Evolutionary conservation across 352 stramenopile species (phyloP), one percentile per base, ranked within the genome.

Genomic region (Pythium brassicae): DNA sequence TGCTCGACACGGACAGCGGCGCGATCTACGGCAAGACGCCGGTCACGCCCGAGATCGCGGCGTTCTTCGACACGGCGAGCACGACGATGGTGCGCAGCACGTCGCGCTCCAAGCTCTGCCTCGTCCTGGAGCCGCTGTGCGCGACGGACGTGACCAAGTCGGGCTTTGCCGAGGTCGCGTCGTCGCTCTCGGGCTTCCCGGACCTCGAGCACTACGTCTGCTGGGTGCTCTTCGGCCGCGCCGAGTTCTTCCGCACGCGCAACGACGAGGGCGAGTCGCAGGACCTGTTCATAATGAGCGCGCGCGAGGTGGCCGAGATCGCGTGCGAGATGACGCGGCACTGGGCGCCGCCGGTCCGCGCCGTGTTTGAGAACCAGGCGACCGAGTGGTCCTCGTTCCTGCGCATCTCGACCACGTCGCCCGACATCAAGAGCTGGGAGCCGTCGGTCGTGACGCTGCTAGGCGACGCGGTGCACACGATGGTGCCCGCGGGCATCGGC

Each of bases 11-110:
- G 15, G 78, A 87, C 48, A 76, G 74, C 14, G 69, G 73, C 1
- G 78, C 74, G 14, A 86, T 89, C 55, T 89, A 89, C 62, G 78
- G 78, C 37, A 89, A 87, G 62, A 87, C 78, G 4, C 63, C 68
- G 2, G 49, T 86, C 26, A 76, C 72, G 0, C 65, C 74, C 0
- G 74, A 78, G 52, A 65, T 89, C 22, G 71, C 78, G 34, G 59
- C 51, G 56, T 74, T 71, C 50, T 72, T 86, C 23, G 54, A 77
- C 11, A 69, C 65, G 0, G 62, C 71, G 19, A 61, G 63, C 48
- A 89, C 67, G 22, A 87, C 76, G 0, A 62, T 86, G 51, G 57
- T 83, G n/a, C 65, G 71, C 20, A 67, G 71, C 27, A 70, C 63
- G 45, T 57, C 74, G 19, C 42, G 63, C 15, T 76, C 76, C 0